phyloP scores from a whole-genome alignment of 331 rosid species.

The Stylosanthes scabra region DNA sequence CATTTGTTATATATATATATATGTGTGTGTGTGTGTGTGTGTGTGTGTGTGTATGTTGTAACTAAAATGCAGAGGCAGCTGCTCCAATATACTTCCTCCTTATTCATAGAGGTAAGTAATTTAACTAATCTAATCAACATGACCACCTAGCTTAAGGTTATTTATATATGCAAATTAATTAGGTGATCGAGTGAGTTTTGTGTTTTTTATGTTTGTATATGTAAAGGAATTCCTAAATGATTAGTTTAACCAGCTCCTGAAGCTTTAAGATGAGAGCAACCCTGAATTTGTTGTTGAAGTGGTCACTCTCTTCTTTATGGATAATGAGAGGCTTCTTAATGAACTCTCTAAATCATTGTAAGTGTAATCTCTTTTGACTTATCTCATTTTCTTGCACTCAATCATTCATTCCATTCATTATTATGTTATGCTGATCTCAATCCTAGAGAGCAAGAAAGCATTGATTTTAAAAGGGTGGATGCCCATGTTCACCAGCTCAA shows the following conservation, averaged over 20 bases:
- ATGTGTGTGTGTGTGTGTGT: no score
- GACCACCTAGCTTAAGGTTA: no score
- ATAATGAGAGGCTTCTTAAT: constrained; percentile 60
- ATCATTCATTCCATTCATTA: not conserved
- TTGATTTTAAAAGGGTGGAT: constrained; percentile 73
- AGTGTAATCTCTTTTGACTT: constrained; percentile 11
- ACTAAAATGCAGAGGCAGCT: constrained; percentile 62
- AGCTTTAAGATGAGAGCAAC: constrained; percentile 72
- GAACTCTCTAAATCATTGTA: constrained; percentile 61
- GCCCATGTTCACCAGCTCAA: constrained; percentile 83
- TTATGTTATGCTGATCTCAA: not conserved
- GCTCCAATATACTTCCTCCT: constrained; percentile 53
- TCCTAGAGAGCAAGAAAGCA: constrained; percentile 57
- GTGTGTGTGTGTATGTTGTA: constrained; percentile 61
- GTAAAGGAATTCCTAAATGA: constrained; percentile 67
- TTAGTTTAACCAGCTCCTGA: constrained; percentile 63
- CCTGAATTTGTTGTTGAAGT: constrained; percentile 76
- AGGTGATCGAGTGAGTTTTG: not conserved
- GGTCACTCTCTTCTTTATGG: constrained; percentile 65
- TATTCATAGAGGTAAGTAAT: constrained; percentile 66
- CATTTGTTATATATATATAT: no score
- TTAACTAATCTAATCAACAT: not conserved
- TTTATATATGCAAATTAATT: no score
- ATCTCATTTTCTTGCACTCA: no score
- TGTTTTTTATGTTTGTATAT: not conserved